A percentile compares a stretch with the other conserved stretches of the same genome.
Conservation (phyloP, 208 protist genomes). For the Phytomonas sp. region DNA sequence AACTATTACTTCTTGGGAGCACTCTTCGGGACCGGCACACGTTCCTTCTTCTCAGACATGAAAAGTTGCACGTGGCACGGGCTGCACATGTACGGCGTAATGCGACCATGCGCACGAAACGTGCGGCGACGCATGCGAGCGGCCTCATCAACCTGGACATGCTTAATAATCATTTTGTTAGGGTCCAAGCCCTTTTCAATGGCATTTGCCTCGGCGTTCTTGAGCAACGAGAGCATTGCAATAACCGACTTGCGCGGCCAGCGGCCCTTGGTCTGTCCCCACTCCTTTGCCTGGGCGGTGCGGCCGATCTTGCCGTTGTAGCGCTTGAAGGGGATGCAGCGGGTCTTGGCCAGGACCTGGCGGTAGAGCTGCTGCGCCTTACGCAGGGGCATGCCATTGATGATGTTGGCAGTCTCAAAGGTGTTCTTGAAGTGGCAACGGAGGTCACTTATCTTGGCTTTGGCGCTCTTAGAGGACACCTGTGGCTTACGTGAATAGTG, state of each 20-base stretch:
- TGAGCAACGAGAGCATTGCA: slow-evolving; percentile 85
- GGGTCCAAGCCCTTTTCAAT: slow-evolving; percentile 87
- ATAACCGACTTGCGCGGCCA: slow-evolving; percentile 93
- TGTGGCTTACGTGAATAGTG: slow-evolving; percentile 90
- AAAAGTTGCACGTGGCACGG: slow-evolving; percentile 88
- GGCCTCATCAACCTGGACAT: slow-evolving; percentile 90
- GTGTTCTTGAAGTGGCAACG: slow-evolving; percentile 95
- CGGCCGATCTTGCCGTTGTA: slow-evolving; percentile 91
- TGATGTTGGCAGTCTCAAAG: slow-evolving; percentile 87
- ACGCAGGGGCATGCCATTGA: slow-evolving; percentile 88
- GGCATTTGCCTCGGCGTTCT: slow-evolving; percentile 91
- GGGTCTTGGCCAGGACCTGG: slow-evolving; percentile 91
- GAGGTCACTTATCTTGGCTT: slow-evolving; percentile 86
- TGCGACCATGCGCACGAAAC: slow-evolving; percentile 94
- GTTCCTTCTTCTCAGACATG: slow-evolving; percentile 81
- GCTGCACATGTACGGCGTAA: slow-evolving; percentile 91
- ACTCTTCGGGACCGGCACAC: slow-evolving; percentile 70
- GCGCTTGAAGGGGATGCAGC: slow-evolving; percentile 92
- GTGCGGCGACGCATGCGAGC: slow-evolving; percentile 88
- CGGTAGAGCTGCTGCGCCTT: slow-evolving; percentile 91
- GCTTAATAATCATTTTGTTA: slow-evolving; percentile 89
- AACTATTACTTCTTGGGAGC: slow-evolving; percentile 72
- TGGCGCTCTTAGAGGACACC: slow-evolving; percentile 80
- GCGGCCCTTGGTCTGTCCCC: slow-evolving; percentile 87
- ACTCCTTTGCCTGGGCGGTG: slow-evolving; percentile 90